phyloP scores from a whole-genome alignment of 108 stramenopile species.

The Fragilaria radians region DNA sequence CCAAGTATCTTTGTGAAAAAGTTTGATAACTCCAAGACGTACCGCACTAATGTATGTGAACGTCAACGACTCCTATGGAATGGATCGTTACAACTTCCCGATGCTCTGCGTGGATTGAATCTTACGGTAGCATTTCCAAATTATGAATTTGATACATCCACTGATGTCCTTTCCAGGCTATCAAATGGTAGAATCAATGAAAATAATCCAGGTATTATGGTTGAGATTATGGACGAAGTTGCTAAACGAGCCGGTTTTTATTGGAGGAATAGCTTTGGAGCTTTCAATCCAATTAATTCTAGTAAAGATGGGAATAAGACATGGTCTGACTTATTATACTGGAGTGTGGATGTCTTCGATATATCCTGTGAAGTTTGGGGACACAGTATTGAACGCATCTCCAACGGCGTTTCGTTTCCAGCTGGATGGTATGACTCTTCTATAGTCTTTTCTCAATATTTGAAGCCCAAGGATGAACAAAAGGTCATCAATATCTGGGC shows the following conservation, averaged over 20 bases:
- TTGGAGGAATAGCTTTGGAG: conserved; percentile 24
- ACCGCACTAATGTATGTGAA: conserved; percentile 5
- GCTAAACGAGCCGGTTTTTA: conserved; percentile 30
- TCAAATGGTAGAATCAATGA: neutral
- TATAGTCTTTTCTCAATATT: conserved; percentile 21
- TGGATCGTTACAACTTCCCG: neutral
- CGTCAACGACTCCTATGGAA: neutral
- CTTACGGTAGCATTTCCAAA: neutral
- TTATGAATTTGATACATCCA: no score
- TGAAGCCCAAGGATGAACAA: neutral
- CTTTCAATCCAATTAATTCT: neutral
- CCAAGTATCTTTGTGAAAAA: neutral
- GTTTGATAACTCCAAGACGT: neutral
- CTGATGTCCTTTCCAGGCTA: no score
- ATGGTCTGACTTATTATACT: conserved; percentile 21
- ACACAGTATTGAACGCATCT: conserved; percentile 10
- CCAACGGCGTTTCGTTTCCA: conserved; percentile 19
- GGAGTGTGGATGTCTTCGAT: conserved; percentile 27
- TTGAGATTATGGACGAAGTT: conserved; percentile 29
- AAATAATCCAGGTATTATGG: conserved; percentile 13
- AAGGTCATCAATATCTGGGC: conserved; percentile 2
- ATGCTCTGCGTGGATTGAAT: conserved; percentile 1
- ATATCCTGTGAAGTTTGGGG: conserved; percentile 11
- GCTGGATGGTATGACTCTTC: conserved; percentile 19
- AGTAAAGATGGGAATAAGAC: conserved; percentile 2